Evolutionary conservation across 2,329 filamentous ascomycete species (phyloP).

Genomic region (Rhytidhysteron rufulum): DNA sequence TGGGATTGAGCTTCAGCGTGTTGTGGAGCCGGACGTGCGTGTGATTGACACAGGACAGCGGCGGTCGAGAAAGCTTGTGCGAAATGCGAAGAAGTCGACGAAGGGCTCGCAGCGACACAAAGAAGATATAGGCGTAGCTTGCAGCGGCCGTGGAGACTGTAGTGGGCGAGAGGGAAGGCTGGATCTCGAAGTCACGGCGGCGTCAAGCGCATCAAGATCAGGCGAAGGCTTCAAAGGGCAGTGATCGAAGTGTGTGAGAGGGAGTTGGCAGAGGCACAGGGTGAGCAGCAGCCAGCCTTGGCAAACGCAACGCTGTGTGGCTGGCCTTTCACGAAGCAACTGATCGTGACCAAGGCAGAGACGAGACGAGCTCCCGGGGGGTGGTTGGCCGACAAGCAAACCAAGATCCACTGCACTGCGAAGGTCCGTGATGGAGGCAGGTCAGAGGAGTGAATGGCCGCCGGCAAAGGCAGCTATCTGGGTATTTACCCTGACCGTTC

Average conservation of each 20-base stretch:
- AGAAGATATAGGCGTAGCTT: background rate
- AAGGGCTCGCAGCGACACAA: slow-evolving; percentile 1
- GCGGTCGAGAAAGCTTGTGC: slow-evolving; percentile 2
- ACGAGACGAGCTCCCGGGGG: slow-evolving; percentile 1
- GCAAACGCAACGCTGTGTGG: background rate
- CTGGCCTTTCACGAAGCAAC: background rate
- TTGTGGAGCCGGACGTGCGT: background rate
- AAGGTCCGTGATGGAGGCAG: background rate
- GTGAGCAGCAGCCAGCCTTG: slow-evolving; percentile 1
- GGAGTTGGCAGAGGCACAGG: background rate
- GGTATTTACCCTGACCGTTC: background rate
- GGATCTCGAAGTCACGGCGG: slow-evolving; percentile 18
- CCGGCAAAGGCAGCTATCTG: background rate
- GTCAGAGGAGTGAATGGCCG: background rate
- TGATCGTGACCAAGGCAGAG: slow-evolving; percentile 1
- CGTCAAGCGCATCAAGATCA: slow-evolving; percentile 21
- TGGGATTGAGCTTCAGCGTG: background rate
- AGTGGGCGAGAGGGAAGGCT: slow-evolving; percentile 3
- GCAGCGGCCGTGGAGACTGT: slow-evolving; percentile 6
- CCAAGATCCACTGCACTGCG: too few relatives aligned
- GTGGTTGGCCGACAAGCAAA: too few relatives aligned
- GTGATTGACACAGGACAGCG: background rate
- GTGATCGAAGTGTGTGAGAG: slow-evolving; percentile 15
- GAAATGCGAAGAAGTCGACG: slow-evolving; percentile 1
- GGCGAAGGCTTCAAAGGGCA: slow-evolving; percentile 17